Percentiles rank a stretch among this genome's conserved stretches.
phyloP scores from a whole-genome alignment of 768 basidiomycete genomes.

The Omphalotus guepiniiformis region DNA sequence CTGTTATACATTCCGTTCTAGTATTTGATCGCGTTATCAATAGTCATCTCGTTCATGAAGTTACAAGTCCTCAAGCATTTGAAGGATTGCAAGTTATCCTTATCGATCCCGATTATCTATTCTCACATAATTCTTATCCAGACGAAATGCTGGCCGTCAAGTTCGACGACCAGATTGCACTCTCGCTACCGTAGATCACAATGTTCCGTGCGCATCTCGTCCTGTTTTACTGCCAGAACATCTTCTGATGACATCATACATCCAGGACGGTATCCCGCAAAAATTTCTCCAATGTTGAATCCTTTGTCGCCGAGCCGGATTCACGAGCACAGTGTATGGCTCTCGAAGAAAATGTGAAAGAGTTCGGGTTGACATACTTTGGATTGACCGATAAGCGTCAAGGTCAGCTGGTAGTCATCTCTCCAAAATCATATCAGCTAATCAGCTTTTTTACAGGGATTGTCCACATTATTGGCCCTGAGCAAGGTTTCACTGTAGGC shows the following conservation, averaged over 20 bases:
- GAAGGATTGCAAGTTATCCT: conserved; percentile 64
- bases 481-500: conserved; percentile 85
- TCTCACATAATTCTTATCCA: conserved; percentile 22
- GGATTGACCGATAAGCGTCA: conserved; percentile 87
- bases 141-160: conserved; percentile 67
- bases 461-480: conserved; percentile 88
- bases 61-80: conserved; percentile 92
- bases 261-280: conserved; percentile 69
- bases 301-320: conserved; percentile 81
- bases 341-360: conserved; percentile 86
- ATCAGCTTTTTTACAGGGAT: conserved; percentile 47
- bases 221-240: neutral
- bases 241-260: conserved; percentile 6
- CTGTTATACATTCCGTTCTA: neutral
- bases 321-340: conserved; percentile 80
- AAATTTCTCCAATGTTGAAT: conserved; percentile 62
- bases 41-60: conserved; percentile 78
- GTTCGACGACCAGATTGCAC: conserved; percentile 88
- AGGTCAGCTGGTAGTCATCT: conserved; percentile 40
- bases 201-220: conserved; percentile 62
- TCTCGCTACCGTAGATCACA: conserved; percentile 85
- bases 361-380: conserved; percentile 90
- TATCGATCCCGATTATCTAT: neutral
- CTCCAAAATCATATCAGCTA: neutral
- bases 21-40: conserved; percentile 8